These are phyloP conservation scores for Zanthoxylum bungeanum DNA, from an alignment of 345 rosid genomes.

Conservation along the genomic window DNA sequence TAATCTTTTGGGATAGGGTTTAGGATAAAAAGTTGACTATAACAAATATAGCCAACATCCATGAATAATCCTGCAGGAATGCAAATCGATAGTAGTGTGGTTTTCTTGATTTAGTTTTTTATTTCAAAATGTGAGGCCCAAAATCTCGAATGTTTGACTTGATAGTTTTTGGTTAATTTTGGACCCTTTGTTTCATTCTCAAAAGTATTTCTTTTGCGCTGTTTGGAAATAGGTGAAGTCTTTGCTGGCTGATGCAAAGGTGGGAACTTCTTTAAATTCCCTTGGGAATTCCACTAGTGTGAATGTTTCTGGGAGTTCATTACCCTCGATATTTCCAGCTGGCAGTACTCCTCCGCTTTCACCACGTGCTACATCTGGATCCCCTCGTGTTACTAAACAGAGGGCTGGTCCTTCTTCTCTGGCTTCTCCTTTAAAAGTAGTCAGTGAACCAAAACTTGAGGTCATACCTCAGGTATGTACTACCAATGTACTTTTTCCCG, in stretches of 20 bases:
- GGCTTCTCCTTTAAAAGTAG: constrained; percentile 80
- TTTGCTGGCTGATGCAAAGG: constrained; percentile 74
- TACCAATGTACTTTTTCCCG: not conserved
- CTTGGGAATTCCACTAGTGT: constrained; percentile 59
- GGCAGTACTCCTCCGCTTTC: constrained; percentile 98
- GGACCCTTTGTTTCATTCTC: not conserved
- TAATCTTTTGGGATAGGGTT: not conserved
- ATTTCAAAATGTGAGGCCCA: not conserved
- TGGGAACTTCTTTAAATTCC: constrained; percentile 66
- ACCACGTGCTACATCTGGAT: constrained; percentile 81
- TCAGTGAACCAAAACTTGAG: constrained; percentile 75
- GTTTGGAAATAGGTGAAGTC: constrained; percentile 51
- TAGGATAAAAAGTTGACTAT: not conserved
- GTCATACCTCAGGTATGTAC: constrained; percentile 84
- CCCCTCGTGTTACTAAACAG: constrained; percentile 78
- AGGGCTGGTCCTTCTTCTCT: constrained; percentile 78
- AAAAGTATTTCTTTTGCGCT: not conserved
- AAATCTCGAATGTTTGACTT: not conserved
- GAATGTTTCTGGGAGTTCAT: constrained; percentile 50
- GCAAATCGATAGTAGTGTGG: not conserved
- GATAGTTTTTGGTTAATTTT: constrained; percentile 1
- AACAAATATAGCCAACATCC: not conserved
- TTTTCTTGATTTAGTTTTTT: not conserved
- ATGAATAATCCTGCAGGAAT: not conserved
- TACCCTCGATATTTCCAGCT: constrained; percentile 95